phyloP scores from a whole-genome alignment of 495 filamentous ascomycete genomes.

The Trichoderma asperelloides region DNA sequence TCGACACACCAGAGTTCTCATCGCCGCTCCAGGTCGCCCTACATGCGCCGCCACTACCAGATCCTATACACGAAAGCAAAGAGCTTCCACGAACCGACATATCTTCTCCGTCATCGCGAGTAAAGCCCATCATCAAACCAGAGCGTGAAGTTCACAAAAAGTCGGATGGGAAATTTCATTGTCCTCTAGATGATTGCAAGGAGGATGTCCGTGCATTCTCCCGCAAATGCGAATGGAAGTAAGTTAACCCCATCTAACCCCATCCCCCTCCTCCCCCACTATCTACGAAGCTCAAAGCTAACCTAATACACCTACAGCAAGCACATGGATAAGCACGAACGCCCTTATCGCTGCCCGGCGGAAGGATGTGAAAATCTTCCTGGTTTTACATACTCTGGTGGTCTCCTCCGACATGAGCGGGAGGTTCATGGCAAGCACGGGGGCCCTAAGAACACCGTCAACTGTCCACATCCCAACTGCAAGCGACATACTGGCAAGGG shows the following conservation, averaged over 20 bases:
- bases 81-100: constrained; percentile 16
- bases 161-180: constrained; percentile 58
- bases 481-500: constrained; percentile 68
- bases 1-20: constrained; percentile 8
- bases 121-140: constrained; percentile 41
- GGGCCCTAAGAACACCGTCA: constrained; percentile 66
- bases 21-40: constrained; percentile 8
- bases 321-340: constrained; percentile 95
- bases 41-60: constrained; percentile 1
- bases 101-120: constrained; percentile 25
- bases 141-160: constrained; percentile 46
- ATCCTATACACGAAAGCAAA: constrained; percentile 14
- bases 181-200: constrained; percentile 52
- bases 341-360: constrained; percentile 75
- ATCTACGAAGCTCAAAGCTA: not conserved
- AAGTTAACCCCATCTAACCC: constrained; percentile 29
- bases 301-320: constrained; percentile 46
- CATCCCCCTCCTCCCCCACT: not conserved
- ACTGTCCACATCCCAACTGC: constrained; percentile 73
- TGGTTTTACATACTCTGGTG: constrained; percentile 89
- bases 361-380: constrained; percentile 76
- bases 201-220: constrained; percentile 52
- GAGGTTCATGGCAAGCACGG: constrained; percentile 85
- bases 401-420: constrained; percentile 76
- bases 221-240: constrained; percentile 90